Percentiles rank a stretch among this genome's conserved stretches.
These are phyloP conservation scores for Rhizopogon roseolus DNA, from an alignment of 768 basidiomycete genomes.

Conservation along the genomic window DNA sequence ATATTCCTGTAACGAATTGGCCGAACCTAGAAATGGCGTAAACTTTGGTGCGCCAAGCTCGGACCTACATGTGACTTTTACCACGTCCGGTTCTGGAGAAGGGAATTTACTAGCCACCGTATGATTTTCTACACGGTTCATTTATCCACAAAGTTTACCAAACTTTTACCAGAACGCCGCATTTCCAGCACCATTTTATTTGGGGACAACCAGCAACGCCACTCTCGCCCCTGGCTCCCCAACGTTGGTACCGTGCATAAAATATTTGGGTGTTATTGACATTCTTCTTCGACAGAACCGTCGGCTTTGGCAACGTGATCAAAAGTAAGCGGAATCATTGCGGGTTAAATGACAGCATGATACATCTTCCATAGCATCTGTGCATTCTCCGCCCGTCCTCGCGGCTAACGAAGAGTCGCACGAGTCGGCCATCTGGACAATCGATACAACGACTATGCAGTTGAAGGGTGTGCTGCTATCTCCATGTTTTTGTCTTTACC, in stretches of 20 bases:
- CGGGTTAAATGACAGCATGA: not conserved
- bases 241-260: conserved; percentile 3
- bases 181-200: conserved; percentile 33
- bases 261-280: not conserved
- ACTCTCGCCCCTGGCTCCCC: conserved; percentile 10
- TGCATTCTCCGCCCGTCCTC: conserved; percentile 26
- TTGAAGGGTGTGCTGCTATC: conserved; percentile 30
- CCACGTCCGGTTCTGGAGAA: conserved; percentile 13
- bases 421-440: conserved; percentile 46
- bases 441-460: conserved; percentile 32
- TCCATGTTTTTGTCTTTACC: not conserved
- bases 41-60: conserved; percentile 24
- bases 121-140: not conserved
- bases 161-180: conserved; percentile 28
- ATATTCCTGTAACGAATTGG: not conserved
- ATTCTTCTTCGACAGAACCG: conserved; percentile 17
- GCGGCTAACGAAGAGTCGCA: conserved; percentile 11
- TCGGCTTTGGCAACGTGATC: conserved; percentile 32
- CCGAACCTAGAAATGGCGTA: conserved; percentile 27
- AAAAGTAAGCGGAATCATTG: conserved; percentile 24
- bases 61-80: conserved; percentile 31
- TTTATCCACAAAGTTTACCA: not conserved
- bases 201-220: conserved; percentile 28
- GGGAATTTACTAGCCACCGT: conserved; percentile 34
- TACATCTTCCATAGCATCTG: conserved; percentile 23